phyloP scores from a whole-genome alignment of 257 asterid species.

The Solanum sejunctum region DNA sequence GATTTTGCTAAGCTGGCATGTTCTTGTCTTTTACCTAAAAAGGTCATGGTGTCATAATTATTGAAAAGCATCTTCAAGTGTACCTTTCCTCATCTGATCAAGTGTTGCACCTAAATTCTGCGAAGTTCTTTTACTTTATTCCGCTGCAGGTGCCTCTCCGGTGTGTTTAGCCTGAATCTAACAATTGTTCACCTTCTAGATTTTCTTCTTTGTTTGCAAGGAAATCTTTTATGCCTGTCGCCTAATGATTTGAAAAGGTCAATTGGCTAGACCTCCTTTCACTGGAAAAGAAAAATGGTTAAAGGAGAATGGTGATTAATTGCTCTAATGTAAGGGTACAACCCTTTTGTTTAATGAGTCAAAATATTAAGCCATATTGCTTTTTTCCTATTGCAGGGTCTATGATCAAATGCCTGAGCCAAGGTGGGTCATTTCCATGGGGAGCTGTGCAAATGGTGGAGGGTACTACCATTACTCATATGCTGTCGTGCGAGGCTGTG shows the following conservation, averaged over 20 bases:
- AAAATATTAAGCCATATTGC: background rate
- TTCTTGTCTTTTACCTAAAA: background rate
- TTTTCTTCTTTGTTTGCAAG: background rate
- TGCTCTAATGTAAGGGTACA: background rate
- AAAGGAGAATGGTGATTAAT: background rate
- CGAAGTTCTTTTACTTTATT: background rate
- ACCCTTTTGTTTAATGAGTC: background rate
- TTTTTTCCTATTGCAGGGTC: slow-evolving; percentile 37
- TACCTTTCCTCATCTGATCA: background rate
- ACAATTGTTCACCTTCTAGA: background rate
- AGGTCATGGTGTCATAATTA: background rate
- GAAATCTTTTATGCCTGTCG: background rate
- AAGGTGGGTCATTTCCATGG: slow-evolving; percentile 98
- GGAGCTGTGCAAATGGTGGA: slow-evolving; percentile 99
- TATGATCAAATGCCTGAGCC: slow-evolving; percentile 99
- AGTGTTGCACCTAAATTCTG: background rate
- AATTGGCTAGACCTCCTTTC: background rate
- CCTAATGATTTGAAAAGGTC: background rate
- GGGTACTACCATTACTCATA: slow-evolving; percentile 92
- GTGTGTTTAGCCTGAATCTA: background rate
- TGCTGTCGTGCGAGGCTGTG: slow-evolving; percentile 90
- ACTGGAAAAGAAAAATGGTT: background rate
- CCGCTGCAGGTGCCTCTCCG: background rate
- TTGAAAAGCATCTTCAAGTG: background rate
- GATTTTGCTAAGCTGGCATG: background rate